Base-by-base conservation (phyloP, 495 filamentous ascomycete species). In the Emericellopsis terricola region DNA sequence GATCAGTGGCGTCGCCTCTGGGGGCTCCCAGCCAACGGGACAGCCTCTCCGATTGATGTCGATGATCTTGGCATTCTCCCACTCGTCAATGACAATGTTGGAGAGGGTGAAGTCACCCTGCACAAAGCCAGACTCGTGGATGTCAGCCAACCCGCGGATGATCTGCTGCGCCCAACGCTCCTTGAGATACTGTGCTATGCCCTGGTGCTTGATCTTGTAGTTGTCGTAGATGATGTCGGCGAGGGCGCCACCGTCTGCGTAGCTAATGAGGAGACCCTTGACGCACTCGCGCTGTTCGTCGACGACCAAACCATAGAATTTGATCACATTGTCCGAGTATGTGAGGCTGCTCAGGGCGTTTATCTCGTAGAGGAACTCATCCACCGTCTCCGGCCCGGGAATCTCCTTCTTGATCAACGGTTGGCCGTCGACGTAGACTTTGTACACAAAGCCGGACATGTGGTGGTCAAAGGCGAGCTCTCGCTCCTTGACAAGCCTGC, bases 21-120 rank as follows among this genome's bases (percentile, higher is more conserved):
- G 91, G 3, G 91, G 87, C 46, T 97, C 89, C 89, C 89, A 97
- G 21, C 87, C 89, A 2, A 96, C 83, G 0, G 89, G 89, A 43
- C 89, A 97, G 10, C 89, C 89, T 41, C 89, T 65, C 19, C 89
- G 69, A 53, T 97, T 97, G 65, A 97, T 96, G 56, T 97, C 89
- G 52, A 97, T 97, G 41, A 97, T 96, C 41, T 87, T 81, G 10
- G 89, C 91, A 46, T 94, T 69, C 52, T 85, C 73, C 23, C 80
- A 49, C 2, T 63, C 64, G 47, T 96, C 81, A 44, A 97, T 78
- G 40, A 97, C 89, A 38, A 97, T 94, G 47, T 97, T 97, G 3
- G 87, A 92, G 8, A 97, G 62, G 0, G 89, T 97, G 40, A 97
- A 94, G 43, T 97, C 89, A 9, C 89, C 89, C 46, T 97, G 89